phyloP scores from a whole-genome alignment of 805 yeast genomes.

The Alloascoidea africana region DNA sequence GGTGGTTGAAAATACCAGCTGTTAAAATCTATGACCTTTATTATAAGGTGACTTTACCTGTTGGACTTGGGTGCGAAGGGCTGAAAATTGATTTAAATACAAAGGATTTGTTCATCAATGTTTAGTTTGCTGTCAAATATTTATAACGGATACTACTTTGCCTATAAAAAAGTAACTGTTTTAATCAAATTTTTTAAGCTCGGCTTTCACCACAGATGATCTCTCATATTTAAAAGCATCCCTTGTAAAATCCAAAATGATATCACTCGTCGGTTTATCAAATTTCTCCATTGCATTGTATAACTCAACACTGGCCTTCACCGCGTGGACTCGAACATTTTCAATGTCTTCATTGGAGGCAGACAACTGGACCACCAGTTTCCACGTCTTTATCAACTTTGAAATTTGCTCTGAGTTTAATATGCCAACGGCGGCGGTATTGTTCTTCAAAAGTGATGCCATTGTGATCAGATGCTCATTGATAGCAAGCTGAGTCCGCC shows the following conservation, averaged over 20 bases:
- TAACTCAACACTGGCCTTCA: not conserved
- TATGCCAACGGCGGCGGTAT: too few relatives aligned
- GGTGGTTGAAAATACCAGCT: conserved; percentile 35
- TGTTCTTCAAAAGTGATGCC: conserved; percentile 7
- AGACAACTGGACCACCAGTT: not conserved
- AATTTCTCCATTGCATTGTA: conserved; percentile 3
- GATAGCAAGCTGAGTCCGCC: conserved; percentile 42
- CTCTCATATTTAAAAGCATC: not conserved
- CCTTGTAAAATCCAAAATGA: too few relatives aligned
- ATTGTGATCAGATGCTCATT: conserved; percentile 24
- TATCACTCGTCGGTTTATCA: conserved; percentile 16
- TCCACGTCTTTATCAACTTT: conserved; percentile 3
- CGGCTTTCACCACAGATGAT: not conserved
- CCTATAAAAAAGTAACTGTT: too few relatives aligned
- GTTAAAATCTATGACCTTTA: conserved; percentile 54
- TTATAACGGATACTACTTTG: too few relatives aligned
- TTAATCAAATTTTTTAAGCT: not conserved
- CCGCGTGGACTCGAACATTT: not conserved
- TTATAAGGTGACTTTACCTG: conserved; percentile 47
- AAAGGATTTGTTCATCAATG: not conserved
- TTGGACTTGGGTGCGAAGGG: conserved; percentile 24
- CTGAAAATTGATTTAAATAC: conserved; percentile 10
- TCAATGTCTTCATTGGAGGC: not conserved
- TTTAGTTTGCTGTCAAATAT: too few relatives aligned
- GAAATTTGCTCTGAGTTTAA: conserved; percentile 7